Base-by-base conservation (phyloP, 495 filamentous ascomycete species). In the Aspergillus affinis region DNA sequence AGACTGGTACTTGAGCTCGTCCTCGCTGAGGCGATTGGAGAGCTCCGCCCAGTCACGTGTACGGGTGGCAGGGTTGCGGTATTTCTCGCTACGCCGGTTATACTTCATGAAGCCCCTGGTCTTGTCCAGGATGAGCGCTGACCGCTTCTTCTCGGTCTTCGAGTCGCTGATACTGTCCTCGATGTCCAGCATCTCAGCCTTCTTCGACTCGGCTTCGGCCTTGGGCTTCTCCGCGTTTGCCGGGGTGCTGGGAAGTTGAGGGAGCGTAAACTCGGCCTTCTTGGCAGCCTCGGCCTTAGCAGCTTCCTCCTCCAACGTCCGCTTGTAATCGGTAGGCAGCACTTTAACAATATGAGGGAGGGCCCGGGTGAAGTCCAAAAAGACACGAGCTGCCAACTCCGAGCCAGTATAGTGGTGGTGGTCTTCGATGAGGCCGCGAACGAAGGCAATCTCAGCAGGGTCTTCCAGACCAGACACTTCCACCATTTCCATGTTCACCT, bases 81-180 rank as follows among this genome's bases (percentile, higher is more conserved):
- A 99, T 76, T 97, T 97, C 81, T 99, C 94, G 23, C 86, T 86
- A 48, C 93, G 90, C 41, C 94, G 89, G 71, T 89, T 85, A 79
- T 99, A 99, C 75, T 97, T 96, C 94, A 97, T 99, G 83, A 99
- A 99, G 48, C 94, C 94, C 55, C 86, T 86, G 2, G 94, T 99
- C 84, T 99, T 99, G 79, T 99, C 95, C 51, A 99, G 82, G 23
- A 99, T 91, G 20, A 98, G 81, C 13, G 93, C 90, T 41, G 89
- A 87, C 66, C 93, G 91, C 81, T 95, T 96, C 85, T 98, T 96
- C 80, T 94, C 90, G 2, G 90, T 85, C 69, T 91, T 90, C 18
- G 81, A 84, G 71, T 98, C 92, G 21, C 85, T 86, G 45, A 99
- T 81, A 63, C 89, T 96, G 77, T 98, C 94, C 73, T 99, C 94